phyloP scores from a whole-genome alignment of 2,329 filamentous ascomycete species.

The Xylaria sp. region DNA sequence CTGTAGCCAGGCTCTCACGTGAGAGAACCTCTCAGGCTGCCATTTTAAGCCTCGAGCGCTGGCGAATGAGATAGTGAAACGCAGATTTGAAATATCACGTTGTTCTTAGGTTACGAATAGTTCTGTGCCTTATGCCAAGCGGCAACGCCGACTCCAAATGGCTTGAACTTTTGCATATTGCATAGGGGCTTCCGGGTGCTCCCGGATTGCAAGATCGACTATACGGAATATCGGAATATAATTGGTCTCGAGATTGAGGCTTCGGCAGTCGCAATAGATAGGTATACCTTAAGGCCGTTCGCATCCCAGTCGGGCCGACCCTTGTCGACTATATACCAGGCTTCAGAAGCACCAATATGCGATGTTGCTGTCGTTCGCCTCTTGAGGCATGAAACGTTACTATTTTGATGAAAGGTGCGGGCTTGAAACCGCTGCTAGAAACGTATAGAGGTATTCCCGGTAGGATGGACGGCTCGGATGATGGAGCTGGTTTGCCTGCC shows the following conservation, averaged over 20 bases:
- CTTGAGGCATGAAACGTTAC: conserved; percentile 13
- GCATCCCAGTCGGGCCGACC: neutral
- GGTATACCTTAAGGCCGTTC: neutral
- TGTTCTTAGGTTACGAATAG: neutral
- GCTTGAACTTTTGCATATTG: conserved; percentile 23
- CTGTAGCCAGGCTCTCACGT: conserved; percentile 5
- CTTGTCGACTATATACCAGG: neutral
- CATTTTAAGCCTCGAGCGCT: conserved; percentile 4
- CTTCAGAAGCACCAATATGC: neutral
- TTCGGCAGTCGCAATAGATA: neutral
- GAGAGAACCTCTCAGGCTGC: neutral
- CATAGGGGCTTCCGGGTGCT: too few species aligned
- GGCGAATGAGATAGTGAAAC: conserved; percentile 6
- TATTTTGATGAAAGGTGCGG: neutral
- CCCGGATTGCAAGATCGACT: too few species aligned
- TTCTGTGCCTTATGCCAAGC: neutral
- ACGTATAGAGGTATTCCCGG: neutral
- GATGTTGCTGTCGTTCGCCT: neutral
- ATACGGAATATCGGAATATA: neutral
- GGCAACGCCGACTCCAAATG: neutral
- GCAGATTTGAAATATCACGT: conserved; percentile 18
- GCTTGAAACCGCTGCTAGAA: conserved; percentile 11
- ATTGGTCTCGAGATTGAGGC: neutral
- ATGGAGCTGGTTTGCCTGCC: neutral
- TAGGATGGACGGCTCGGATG: conserved; percentile 1